These are phyloP conservation scores for Aspergillus avenaceus DNA, from an alignment of 495 filamentous ascomycete genomes.

Conservation along the genomic window DNA sequence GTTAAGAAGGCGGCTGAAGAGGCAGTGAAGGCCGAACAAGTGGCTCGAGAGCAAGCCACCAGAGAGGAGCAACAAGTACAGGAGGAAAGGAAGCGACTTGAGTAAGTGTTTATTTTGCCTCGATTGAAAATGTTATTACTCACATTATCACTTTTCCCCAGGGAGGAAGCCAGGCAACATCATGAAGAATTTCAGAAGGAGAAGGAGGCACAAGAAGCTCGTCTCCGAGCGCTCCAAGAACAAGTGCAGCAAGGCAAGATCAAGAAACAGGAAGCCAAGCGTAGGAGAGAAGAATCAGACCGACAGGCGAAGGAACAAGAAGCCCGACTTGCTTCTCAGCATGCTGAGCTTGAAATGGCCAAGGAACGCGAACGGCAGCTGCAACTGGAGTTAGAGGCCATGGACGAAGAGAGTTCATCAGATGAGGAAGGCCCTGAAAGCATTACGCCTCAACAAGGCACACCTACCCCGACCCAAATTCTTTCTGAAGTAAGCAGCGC, in stretches of 20 bases:
- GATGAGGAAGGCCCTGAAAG: conserved; percentile 83
- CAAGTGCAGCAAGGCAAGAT: conserved; percentile 91
- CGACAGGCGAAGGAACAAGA: conserved; percentile 88
- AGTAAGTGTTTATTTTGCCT: conserved; percentile 60
- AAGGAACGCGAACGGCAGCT: conserved; percentile 84
- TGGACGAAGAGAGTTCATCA: conserved; percentile 75
- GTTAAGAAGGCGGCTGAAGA: conserved; percentile 56
- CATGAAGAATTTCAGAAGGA: conserved; percentile 77
- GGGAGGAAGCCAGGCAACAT: conserved; percentile 69
- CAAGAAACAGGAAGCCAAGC: conserved; percentile 96
- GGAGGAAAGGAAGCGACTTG: conserved; percentile 67
- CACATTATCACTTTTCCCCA: conserved; percentile 41
- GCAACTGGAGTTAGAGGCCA: conserved; percentile 77
- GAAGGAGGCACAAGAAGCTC: conserved; percentile 74
- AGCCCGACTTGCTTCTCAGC: conserved; percentile 73
- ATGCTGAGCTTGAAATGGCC: conserved; percentile 88
- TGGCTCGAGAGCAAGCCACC: conserved; percentile 54
- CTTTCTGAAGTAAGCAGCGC: conserved; percentile 22
- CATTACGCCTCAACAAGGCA: conserved; percentile 77
- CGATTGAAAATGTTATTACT: conserved; percentile 3
- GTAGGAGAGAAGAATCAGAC: conserved; percentile 79
- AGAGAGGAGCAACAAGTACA: conserved; percentile 74
- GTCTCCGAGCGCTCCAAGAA: conserved; percentile 84
- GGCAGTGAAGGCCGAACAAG: conserved; percentile 45
- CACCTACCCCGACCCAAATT: conserved; percentile 66